Percentiles rank a stretch among this genome's conserved stretches.
Conservation (phyloP, 352 stramenopile species). For the Phytopythium vexans region DNA sequence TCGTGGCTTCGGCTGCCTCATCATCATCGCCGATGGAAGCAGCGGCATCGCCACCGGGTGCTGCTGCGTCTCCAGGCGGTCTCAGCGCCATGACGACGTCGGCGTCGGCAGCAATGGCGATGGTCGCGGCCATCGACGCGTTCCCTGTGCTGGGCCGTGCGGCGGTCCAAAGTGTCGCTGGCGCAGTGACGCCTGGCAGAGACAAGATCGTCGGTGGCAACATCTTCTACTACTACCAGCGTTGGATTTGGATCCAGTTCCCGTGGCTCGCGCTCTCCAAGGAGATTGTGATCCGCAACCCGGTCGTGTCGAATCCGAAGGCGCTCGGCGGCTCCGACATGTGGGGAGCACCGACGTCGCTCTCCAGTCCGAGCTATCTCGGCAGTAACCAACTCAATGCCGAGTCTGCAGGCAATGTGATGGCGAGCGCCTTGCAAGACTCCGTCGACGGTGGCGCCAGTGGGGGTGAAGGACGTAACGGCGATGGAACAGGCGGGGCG, state of each 20-base stretch:
- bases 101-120: slow-evolving; percentile 20
- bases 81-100: slow-evolving; percentile 8
- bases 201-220: slow-evolving; percentile 51
- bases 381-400: too few relatives aligned
- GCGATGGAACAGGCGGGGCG: not conserved
- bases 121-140: slow-evolving; percentile 23
- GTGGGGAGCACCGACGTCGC: not conserved
- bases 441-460: not conserved
- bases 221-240: slow-evolving; percentile 88
- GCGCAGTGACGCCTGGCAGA: slow-evolving; percentile 10
- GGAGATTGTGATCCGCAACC: slow-evolving; percentile 59
- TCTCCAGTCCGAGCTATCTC: too few relatives aligned
- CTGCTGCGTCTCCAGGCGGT: not conserved
- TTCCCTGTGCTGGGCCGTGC: slow-evolving; percentile 10
- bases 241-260: slow-evolving; percentile 93
- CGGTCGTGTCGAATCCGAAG: slow-evolving; percentile 32
- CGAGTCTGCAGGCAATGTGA: not conserved
- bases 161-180: not conserved
- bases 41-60: too few relatives aligned
- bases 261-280: slow-evolving; percentile 87
- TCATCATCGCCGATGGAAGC: not conserved
- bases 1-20: slow-evolving; percentile 1
- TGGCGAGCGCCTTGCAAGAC: slow-evolving; percentile 1
- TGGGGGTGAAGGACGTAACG: not conserved
- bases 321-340: not conserved